These are phyloP conservation scores for Anisodus acutangulus DNA, from an alignment of 257 asterid genomes.

Conservation along the genomic window DNA sequence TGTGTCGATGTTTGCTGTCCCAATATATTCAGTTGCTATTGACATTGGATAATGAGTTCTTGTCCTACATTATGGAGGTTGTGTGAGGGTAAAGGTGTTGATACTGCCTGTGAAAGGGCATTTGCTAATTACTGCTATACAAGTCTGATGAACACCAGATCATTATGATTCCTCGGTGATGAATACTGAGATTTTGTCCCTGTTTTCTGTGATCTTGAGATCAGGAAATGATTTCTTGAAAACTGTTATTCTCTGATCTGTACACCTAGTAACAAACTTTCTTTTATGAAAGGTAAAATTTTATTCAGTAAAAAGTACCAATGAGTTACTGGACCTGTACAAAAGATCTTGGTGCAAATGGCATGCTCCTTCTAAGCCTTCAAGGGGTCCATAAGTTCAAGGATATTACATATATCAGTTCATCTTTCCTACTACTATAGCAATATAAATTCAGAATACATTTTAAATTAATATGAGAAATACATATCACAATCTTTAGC, in stretches of 20 bases:
- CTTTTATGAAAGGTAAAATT: not conserved
- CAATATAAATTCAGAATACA: not conserved
- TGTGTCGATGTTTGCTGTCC: not conserved
- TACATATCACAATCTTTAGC: not conserved
- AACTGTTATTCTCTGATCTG: not conserved
- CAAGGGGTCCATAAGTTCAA: not conserved
- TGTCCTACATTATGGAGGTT: slow-evolving; percentile 6
- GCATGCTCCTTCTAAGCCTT: slow-evolving; percentile 17
- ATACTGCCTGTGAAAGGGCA: slow-evolving; percentile 15
- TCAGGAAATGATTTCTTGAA: slow-evolving; percentile 19
- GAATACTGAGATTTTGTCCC: not conserved
- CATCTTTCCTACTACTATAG: not conserved
- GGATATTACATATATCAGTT: not conserved
- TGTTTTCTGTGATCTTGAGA: slow-evolving; percentile 18
- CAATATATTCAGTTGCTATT: slow-evolving; percentile 4
- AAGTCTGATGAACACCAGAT: slow-evolving; percentile 13
- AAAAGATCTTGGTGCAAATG: slow-evolving; percentile 1
- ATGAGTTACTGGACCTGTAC: not conserved
- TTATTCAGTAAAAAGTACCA: slow-evolving; percentile 5
- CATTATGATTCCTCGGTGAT: slow-evolving; percentile 21
- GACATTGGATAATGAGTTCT: not conserved
- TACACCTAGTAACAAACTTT: slow-evolving; percentile 1
- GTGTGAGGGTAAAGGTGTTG: not conserved
- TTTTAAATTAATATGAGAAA: not conserved
- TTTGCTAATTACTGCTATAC: slow-evolving; percentile 11